Percentiles rank a stretch among this genome's conserved stretches.
Conservation (phyloP, 2,329 filamentous ascomycete genomes). For the Thielaviopsis ethacetica region DNA sequence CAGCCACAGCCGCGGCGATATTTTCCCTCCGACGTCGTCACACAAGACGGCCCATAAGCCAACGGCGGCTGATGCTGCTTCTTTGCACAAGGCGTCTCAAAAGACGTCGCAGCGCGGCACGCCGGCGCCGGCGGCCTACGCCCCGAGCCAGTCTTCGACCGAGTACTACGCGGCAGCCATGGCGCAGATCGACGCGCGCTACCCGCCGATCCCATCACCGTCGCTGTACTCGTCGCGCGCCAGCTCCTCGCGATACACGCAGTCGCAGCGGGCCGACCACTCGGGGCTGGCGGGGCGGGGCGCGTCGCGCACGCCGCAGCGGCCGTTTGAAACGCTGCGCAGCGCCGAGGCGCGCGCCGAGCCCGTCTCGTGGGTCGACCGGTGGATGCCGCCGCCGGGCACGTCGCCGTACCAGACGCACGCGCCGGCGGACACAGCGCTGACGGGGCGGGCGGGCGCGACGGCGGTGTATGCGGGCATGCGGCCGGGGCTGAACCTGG, state of each 20-base stretch:
- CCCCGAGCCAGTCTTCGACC: not conserved
- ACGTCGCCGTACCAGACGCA: not conserved
- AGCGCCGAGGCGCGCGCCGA: conserved; percentile 7
- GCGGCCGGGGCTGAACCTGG: conserved; percentile 8
- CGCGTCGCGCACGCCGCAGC: not conserved
- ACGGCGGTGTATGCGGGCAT: not conserved
- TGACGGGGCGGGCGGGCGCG: no score
- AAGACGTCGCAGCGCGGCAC: not conserved
- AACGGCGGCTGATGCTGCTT: no score
- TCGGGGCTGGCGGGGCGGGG: not conserved
- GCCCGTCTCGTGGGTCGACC: conserved; percentile 9
- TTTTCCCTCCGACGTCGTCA: not conserved
- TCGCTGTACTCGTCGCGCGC: conserved; percentile 8
- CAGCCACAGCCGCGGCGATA: not conserved
- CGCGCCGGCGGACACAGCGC: no score
- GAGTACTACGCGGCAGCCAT: not conserved
- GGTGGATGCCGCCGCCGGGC: conserved; percentile 10
- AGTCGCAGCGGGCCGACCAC: no score
- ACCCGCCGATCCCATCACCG: conserved; percentile 9
- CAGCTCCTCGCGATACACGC: not conserved
- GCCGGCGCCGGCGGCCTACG: not conserved
- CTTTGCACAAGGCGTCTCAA: not conserved
- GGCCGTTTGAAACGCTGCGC: conserved; percentile 7
- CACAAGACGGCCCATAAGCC: no score
- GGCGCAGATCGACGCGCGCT: conserved; percentile 1